Base-by-base conservation (phyloP, 164 flowering plant genomes). In the Umbellularia californica region DNA sequence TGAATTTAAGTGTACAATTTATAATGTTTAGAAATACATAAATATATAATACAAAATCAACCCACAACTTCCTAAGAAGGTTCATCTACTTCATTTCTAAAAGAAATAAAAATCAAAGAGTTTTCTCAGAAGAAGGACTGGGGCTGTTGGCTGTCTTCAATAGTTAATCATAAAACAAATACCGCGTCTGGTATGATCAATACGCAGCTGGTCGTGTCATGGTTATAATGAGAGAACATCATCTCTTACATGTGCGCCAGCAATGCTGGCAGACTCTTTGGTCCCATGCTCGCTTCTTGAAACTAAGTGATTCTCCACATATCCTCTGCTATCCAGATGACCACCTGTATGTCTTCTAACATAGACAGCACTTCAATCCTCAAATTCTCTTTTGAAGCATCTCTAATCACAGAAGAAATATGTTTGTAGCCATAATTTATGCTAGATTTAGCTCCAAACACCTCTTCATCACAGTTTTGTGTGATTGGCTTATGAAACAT, bases 301-400 rank as follows among this genome's bases (percentile, higher is more conserved):
- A 47, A 79, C 64, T 19, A 75, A 75, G 66, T 72, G 75, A 27
- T 52, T 77, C 30, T 10, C 77, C 17, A 79, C 79, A 72, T 55
- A 70, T 68, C 72, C 79, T 55, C 28, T 72, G 7, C 62, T 58
- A 35, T 83, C 83, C 63, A 77, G 72, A 50, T 75, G 81, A 47
- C 82, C 86, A 81, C 82, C 83, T 1, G 77, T 77, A 70, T 69
- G 75, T 72, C 87, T 84, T 51, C 85, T 76, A 23, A 52, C 60
- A 74, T 72, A 77, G 0, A 55, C 74, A 0, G 95, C 14, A 90
- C 80, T 64, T 92, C 88, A 70, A 90, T 74, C 50, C 75, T 73
- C 69, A 90, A 83, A 81, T 77, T 82, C 82, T 86, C 86, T 74
- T 82, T 84, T 58, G 78, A 75, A 17, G 77, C 64, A 70, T 91